phyloP scores from a whole-genome alignment of 2,329 filamentous ascomycete species.

The Cladosporium cucumerinum region DNA sequence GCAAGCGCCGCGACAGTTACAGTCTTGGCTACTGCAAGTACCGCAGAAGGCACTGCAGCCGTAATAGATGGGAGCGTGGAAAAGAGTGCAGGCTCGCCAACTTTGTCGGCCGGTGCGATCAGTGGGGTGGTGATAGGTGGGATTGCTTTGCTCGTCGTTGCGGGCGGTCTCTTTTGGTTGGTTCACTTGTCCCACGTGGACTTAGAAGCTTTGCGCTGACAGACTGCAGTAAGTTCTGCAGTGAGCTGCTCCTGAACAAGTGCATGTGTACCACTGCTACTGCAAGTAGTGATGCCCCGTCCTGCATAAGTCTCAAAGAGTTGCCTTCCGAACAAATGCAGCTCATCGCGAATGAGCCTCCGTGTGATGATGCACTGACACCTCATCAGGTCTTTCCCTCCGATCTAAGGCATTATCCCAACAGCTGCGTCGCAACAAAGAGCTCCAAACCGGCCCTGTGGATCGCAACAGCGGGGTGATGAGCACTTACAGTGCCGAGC shows the following conservation, averaged over 20 bases:
- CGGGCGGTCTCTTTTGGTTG: conserved; percentile 56
- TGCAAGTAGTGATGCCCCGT: background rate
- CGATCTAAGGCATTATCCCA: background rate
- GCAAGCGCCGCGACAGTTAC: conserved; percentile 22
- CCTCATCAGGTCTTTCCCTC: background rate
- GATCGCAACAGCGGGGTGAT: background rate
- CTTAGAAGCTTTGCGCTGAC: background rate
- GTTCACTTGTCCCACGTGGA: background rate
- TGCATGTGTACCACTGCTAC: background rate
- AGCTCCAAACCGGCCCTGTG: background rate
- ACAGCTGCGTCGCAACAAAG: background rate
- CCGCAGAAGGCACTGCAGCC: conserved; percentile 15
- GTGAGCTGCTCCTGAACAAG: no score
- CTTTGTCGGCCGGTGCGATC: conserved; percentile 40
- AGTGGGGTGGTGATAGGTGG: conserved; percentile 60
- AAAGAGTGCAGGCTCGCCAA: conserved; percentile 16
- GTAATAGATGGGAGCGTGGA: background rate
- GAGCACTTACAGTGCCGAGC: background rate
- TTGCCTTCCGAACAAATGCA: no score
- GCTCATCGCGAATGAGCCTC: no score
- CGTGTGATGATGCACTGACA: background rate
- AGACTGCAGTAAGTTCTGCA: background rate
- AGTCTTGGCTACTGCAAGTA: conserved; percentile 18
- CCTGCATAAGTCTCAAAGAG: no score
- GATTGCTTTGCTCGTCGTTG: conserved; percentile 57